Percentiles rank a stretch among this genome's conserved stretches.
Evolutionary conservation across 169 alveolate genomes (phyloP).

Genomic region (Perkinsus chesapeaki): DNA sequence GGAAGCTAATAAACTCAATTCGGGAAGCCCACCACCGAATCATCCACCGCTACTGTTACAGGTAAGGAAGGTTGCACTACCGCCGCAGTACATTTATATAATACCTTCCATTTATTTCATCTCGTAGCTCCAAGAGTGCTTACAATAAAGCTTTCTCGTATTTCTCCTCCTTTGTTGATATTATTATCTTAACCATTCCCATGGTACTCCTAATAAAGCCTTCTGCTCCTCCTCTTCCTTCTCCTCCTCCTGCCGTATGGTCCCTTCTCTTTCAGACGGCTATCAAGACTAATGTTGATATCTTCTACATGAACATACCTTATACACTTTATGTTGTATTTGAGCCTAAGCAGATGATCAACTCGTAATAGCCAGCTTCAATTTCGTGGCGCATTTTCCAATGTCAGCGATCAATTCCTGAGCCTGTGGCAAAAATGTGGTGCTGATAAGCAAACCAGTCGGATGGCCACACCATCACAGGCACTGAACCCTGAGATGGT

Average conservation of each 20-base stretch:
- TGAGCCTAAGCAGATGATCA: conserved; percentile 32
- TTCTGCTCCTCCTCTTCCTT: background rate
- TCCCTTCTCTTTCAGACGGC: conserved; percentile 20
- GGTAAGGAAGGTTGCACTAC: no score
- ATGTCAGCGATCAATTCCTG: conserved; percentile 21
- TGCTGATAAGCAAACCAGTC: background rate
- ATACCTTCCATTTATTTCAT: no score
- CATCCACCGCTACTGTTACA: conserved; percentile 30
- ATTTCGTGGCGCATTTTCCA: conserved; percentile 30
- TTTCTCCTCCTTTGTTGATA: background rate
- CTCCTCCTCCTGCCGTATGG: background rate
- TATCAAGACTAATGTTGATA: conserved; percentile 36
- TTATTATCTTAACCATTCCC: no score
- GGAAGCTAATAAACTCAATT: conserved; percentile 28
- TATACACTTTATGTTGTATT: conserved; percentile 34
- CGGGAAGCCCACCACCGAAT: conserved; percentile 37
- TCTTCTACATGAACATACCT: conserved; percentile 38
- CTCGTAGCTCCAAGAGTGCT: no score
- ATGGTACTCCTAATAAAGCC: background rate
- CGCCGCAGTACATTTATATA: no score
- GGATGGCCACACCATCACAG: background rate
- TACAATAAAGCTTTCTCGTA: no score
- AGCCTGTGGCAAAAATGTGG: background rate
- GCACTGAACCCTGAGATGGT: background rate
- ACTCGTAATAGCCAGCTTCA: conserved; percentile 24